Evolutionary conservation across 148 eudicot species (phyloP), one percentile per base, ranked within the genome.

Genomic region (Linanthus parryae): DNA sequence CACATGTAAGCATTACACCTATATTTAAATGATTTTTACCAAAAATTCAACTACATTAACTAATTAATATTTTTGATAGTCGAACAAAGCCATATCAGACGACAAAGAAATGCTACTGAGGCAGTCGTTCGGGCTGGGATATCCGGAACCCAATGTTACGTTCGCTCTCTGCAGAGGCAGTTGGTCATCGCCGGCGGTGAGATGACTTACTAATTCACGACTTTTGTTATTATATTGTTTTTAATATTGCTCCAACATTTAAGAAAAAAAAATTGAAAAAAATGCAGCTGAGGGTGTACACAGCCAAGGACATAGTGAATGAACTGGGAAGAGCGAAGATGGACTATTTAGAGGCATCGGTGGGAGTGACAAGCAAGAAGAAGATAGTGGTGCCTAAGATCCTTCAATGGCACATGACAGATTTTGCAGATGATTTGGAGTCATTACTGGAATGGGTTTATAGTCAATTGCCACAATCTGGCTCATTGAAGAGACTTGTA

Each of bases 101-200:
- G 86, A 86, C 57, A 83, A 77, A 48, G 94, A 83, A 47, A 73
- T 68, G 55, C 31, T 91, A 56, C 75, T 91, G 18, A 75, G 94
- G 14, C 84, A 69, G 39, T 76, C 81, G 27, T 86, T 79, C 55
- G 97, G 97, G 54, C 69, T 91, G 53, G 75, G 68, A 16, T 91
- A 83, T 59, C 97, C 97, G 48, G 97, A 91, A 70, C 97, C 97
- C 5, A 83, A 83, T 58, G 75, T 91, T 39, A 91, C 84, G 57
- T 91, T 91, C 58, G 92, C 95, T 53, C 92, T 91, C 24, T 91
- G 89, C 57, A 64, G 86, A 59, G 95, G 97, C 73, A 85, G 77
- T 46, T 76, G 95, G 89, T 86, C 97, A 36, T 91, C 97, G 28
- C 95, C 97, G 49, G 82, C 86, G 59, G 97, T 86, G 73, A 79